Percentiles rank a stretch among this genome's conserved stretches.
Conservation (phyloP, 2,329 filamentous ascomycete genomes). For the Aspergillus sp. region DNA sequence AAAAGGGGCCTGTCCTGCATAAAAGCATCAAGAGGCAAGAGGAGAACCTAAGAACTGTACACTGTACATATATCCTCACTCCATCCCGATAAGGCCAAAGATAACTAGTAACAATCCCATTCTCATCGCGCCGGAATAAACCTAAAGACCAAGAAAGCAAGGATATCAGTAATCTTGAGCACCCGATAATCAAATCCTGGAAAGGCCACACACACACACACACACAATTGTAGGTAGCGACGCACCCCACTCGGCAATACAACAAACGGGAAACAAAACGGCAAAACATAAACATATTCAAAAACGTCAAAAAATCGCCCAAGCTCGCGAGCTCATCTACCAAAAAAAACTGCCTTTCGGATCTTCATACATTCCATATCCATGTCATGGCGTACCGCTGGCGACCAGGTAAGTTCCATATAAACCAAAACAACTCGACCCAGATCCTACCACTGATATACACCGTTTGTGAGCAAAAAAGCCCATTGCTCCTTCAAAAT, state of each 20-base stretch:
- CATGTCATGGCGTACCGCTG: neutral
- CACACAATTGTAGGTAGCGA: neutral
- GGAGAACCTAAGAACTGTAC: neutral
- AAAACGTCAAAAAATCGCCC: neutral
- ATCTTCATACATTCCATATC: neutral
- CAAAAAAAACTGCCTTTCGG: neutral
- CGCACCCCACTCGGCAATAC: neutral
- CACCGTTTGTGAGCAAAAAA: neutral
- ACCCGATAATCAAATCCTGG: neutral
- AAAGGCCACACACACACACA: neutral
- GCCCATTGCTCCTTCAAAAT: neutral
- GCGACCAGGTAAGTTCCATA: neutral
- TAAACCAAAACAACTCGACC: neutral
- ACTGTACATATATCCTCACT: neutral
- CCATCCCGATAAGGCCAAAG: conserved; percentile 5
- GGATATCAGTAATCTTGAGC: conserved; percentile 11
- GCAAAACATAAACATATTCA: neutral
- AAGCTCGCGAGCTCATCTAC: neutral
- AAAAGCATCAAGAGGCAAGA: neutral
- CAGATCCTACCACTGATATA: neutral
- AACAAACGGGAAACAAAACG: neutral
- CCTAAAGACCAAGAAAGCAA: conserved; percentile 7
- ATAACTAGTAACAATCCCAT: neutral
- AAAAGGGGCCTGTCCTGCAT: neutral
- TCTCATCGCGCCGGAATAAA: conserved; percentile 12